A percentile compares a stretch with the other conserved stretches of the same genome.
phyloP scores from a whole-genome alignment of 805 yeast genomes.

The Monosporozyma servazzii region DNA sequence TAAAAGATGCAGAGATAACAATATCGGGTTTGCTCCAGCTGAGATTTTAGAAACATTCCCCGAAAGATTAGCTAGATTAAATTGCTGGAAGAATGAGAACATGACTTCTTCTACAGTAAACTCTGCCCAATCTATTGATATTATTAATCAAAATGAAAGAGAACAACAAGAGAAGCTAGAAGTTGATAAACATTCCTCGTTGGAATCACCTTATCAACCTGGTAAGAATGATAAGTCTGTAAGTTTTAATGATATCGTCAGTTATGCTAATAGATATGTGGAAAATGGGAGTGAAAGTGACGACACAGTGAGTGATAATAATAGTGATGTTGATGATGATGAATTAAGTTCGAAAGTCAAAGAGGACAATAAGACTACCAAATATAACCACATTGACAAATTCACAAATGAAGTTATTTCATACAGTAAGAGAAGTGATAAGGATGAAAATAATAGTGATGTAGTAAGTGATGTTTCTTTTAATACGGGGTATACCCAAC shows the following conservation, averaged over 20 bases:
- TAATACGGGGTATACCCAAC: conserved; percentile 22
- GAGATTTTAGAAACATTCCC: conserved; percentile 87
- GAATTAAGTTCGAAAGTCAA: conserved; percentile 7
- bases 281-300: conserved; percentile 18
- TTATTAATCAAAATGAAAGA: conserved; percentile 5
- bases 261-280: conserved; percentile 27
- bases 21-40: conserved; percentile 93
- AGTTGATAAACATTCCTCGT: not conserved
- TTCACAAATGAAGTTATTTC: conserved; percentile 32
- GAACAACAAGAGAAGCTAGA: not conserved
- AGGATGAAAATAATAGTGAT: conserved; percentile 19
- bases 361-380: conserved; percentile 1
- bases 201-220: conserved; percentile 3
- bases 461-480: conserved; percentile 30
- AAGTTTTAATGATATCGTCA: conserved; percentile 27
- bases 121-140: conserved; percentile 5
- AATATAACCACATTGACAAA: conserved; percentile 24
- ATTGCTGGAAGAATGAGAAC: conserved; percentile 86
- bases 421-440: conserved; percentile 11
- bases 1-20: conserved; percentile 44
- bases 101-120: conserved; percentile 17
- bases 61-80: conserved; percentile 83
- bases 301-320: not conserved
- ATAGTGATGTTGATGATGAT: not conserved
- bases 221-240: conserved; percentile 24